These are phyloP conservation scores for Saccharomycopsis lassenensis DNA, from an alignment of 805 yeast genomes.

Conservation along the genomic window DNA sequence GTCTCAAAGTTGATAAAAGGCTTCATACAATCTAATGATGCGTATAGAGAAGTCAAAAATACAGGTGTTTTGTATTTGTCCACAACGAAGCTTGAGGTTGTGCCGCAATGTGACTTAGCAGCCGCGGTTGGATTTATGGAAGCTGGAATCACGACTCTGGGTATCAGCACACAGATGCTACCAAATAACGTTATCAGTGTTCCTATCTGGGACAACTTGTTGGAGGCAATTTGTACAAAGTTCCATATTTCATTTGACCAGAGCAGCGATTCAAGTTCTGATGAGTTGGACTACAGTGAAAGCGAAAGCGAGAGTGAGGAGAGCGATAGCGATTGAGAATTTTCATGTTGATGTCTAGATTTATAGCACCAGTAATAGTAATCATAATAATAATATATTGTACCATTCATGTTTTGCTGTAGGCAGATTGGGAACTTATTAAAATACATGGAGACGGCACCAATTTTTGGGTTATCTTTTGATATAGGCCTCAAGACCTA, in stretches of 20 bases:
- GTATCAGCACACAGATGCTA: background rate
- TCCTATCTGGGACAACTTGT: constrained; percentile 18
- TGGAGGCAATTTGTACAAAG: constrained; percentile 17
- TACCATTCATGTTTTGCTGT: too few relatives aligned
- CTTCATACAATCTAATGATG: too few relatives aligned
- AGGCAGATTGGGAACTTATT: too few relatives aligned
- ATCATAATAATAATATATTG: too few relatives aligned
- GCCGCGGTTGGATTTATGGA: constrained; percentile 2
- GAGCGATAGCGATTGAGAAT: too few relatives aligned
- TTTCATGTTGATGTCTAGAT: too few relatives aligned
- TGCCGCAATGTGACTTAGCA: background rate
- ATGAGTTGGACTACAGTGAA: background rate
- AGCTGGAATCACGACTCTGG: constrained; percentile 2
- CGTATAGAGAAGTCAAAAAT: too few relatives aligned
- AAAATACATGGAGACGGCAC: too few relatives aligned
- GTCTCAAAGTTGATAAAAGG: too few relatives aligned
- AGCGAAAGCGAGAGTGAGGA: background rate
- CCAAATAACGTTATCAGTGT: constrained; percentile 12
- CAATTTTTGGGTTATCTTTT: too few relatives aligned
- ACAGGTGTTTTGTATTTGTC: background rate
- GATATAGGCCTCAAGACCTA: too few relatives aligned
- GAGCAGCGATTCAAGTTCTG: constrained; percentile 11
- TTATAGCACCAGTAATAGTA: too few relatives aligned
- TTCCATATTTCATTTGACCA: constrained; percentile 15
- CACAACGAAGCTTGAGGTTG: background rate